phyloP scores from a whole-genome alignment of 768 basidiomycete species.

The Leccinum longicurvipes region DNA sequence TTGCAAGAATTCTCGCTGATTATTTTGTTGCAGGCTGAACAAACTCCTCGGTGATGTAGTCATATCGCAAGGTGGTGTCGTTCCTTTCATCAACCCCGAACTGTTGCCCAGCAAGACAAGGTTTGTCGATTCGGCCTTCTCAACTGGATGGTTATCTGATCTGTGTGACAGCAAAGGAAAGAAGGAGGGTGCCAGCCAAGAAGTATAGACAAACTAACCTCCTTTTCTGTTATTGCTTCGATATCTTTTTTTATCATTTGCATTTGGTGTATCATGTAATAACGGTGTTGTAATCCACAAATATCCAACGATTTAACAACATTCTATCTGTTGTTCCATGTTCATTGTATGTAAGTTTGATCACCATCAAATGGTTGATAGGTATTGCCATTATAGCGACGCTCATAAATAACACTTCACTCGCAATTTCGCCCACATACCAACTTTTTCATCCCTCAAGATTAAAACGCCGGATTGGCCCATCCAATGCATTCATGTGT shows the following conservation, averaged over 20 bases:
- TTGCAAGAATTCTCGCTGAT: not conserved
- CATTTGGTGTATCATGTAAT: slow-evolving; percentile 28
- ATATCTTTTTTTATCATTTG: slow-evolving; percentile 31
- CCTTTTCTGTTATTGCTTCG: slow-evolving; percentile 19
- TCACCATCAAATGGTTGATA: not conserved
- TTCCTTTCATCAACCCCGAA: slow-evolving; percentile 60
- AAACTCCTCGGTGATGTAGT: slow-evolving; percentile 82
- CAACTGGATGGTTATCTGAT: slow-evolving; percentile 2
- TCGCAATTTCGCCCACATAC: too few relatives aligned
- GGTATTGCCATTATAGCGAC: not conserved
- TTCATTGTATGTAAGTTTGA: not conserved
- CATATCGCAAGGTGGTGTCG: slow-evolving; percentile 89
- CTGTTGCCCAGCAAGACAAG: slow-evolving; percentile 31
- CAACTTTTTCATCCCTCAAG: too few relatives aligned
- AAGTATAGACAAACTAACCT: slow-evolving; percentile 21
- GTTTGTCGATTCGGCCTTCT: slow-evolving; percentile 10
- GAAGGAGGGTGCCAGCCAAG: slow-evolving; percentile 33
- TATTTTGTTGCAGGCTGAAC: slow-evolving; percentile 48
- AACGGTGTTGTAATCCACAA: slow-evolving; percentile 17
- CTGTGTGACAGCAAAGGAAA: slow-evolving; percentile 29
- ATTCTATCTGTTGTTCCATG: not conserved
- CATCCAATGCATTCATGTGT: too few relatives aligned
- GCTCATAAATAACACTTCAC: not conserved
- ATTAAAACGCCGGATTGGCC: too few relatives aligned
- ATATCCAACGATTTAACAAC: not conserved